A percentile compares a stretch with the other conserved stretches of the same genome.
phyloP scores from a whole-genome alignment of 2,329 filamentous ascomycete species.

The Exophiala bonariae region DNA sequence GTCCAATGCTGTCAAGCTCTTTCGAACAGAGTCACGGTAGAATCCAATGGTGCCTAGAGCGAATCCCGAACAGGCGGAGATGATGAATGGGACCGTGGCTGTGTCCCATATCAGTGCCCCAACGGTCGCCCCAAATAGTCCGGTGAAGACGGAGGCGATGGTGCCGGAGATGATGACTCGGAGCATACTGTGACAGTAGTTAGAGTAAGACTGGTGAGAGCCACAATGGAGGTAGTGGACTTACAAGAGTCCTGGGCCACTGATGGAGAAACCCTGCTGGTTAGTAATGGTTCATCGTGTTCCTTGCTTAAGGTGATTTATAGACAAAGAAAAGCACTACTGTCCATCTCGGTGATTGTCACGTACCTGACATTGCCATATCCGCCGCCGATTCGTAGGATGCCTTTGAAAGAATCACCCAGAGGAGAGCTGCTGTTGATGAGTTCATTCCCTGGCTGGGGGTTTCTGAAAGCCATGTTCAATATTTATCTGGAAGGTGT shows the following conservation, averaged over 20 bases:
- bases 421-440: slow-evolving; percentile 3
- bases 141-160: slow-evolving; percentile 16
- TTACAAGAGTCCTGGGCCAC: slow-evolving; percentile 24
- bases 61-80: slow-evolving; percentile 22
- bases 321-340: background rate
- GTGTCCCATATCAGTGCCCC: slow-evolving; percentile 22
- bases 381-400: slow-evolving; percentile 17
- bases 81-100: slow-evolving; percentile 23
- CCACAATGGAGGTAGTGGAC: background rate
- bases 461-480: slow-evolving; percentile 9
- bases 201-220: background rate
- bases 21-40: slow-evolving; percentile 25
- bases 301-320: too few relatives aligned
- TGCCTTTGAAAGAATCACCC: slow-evolving; percentile 13
- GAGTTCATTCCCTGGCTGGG: slow-evolving; percentile 15
- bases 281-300: too few relatives aligned
- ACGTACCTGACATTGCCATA: slow-evolving; percentile 25
- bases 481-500: too few relatives aligned
- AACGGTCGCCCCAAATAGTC: slow-evolving; percentile 21
- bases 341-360: background rate
- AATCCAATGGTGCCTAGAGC: slow-evolving; percentile 21
- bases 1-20: slow-evolving; percentile 21
- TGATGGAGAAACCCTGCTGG: background rate
- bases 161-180: slow-evolving; percentile 21
- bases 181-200: slow-evolving; percentile 18